Base-by-base conservation (phyloP, 768 basidiomycete species). In the Kwoniella newhampshirensis region DNA sequence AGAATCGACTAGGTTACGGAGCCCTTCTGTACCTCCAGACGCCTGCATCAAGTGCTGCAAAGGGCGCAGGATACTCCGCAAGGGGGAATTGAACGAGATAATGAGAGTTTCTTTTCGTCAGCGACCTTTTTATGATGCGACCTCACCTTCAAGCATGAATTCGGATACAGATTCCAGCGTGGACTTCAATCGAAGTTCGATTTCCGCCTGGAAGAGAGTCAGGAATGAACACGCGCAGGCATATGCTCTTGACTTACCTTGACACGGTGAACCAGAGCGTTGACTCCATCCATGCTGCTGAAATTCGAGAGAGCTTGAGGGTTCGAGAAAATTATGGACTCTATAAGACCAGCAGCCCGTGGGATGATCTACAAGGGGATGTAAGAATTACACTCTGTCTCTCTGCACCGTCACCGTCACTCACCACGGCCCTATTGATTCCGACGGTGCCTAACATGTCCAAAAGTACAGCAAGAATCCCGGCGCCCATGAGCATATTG, bases 31-130 rank as follows among this genome's bases (percentile, higher is more conserved):
- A 3, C 91, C 86, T 8, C 94, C 94, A 0, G 91, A 87, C 0
- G 88, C 87, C 70, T 93, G 89, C 93, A 99, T 96, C 85, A 98
- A 91, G 26, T 96, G 85, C 66, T 96, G 91, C 79, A 94, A 85
- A 0, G 92, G 91, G 26, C 96, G 86, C 28, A 99, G 76, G 9
- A 91, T 84, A 61, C 91, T 87, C 77, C 94, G 96, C 64, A 98
- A 79, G n/a, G 91, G 85, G 36, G 86, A 85, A 23, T 86, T 85
- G 3, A 86, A 84, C 44, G 84, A 80, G 52, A 89, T 84, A 0
- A 89, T 83, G 44, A 96, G 79, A 62, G 86, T 84, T 39, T 86
- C 89, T 87, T 49, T 20, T 21, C 7, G n/a, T 59, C 13, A 60
- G 54, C 40, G 6, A 28, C 1, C 15, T 25, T 32, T 23, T 44